Evolutionary conservation across 2,329 filamentous ascomycete genomes (phyloP).

Genomic region (Epicoccum sorghinum): DNA sequence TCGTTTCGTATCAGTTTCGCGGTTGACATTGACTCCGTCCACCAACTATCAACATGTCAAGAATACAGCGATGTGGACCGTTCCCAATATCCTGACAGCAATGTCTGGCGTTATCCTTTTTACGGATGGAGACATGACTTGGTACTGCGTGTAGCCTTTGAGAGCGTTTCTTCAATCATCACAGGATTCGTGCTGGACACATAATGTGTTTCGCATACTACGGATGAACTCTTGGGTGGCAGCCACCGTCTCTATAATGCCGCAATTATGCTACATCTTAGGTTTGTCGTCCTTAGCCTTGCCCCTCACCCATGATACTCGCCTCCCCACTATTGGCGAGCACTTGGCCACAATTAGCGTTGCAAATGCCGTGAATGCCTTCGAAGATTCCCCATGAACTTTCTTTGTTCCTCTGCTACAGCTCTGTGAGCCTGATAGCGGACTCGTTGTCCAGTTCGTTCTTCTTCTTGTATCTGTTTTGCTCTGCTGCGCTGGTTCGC

Average conservation of each 20-base stretch:
- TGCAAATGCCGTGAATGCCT: not conserved
- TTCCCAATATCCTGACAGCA: no score
- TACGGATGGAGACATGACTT: not conserved
- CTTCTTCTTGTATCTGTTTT: constrained; percentile 4
- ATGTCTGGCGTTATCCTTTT: not conserved
- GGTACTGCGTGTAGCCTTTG: not conserved
- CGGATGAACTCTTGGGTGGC: constrained; percentile 14
- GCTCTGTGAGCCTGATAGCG: constrained; percentile 12
- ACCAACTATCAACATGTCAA: not conserved
- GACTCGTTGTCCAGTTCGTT: not conserved
- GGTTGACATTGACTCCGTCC: constrained; percentile 4
- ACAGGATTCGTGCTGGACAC: constrained; percentile 7
- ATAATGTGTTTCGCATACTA: constrained; percentile 23
- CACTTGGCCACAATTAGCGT: constrained; percentile 13
- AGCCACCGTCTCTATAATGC: constrained; percentile 28
- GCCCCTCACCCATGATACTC: constrained; percentile 15
- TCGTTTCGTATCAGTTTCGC: constrained; percentile 19
- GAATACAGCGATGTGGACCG: not conserved
- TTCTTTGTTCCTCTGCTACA: not conserved
- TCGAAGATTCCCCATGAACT: not conserved
- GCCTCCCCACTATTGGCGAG: constrained; percentile 11
- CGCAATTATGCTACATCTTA: constrained; percentile 28
- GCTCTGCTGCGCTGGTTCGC: constrained; percentile 29
- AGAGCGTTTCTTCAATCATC: constrained; percentile 5
- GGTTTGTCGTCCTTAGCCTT: constrained; percentile 16